Evolutionary conservation across 1,284 basidiomycete species (phyloP), one percentile per base, ranked within the genome.

Genomic region (Ustilago vetiveriae): DNA sequence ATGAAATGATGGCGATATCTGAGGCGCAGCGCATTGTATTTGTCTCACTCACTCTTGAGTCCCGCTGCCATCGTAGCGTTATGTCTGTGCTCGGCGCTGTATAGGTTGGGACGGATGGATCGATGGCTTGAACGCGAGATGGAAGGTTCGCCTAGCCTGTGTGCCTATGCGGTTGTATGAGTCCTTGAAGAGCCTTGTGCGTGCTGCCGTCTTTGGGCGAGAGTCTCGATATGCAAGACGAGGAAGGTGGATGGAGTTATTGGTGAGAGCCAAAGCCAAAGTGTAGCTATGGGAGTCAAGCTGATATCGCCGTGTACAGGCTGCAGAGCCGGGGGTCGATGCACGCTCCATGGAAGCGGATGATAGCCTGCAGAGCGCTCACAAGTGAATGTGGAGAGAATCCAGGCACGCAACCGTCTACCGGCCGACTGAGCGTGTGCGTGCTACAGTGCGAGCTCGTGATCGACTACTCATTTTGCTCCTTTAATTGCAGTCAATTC

Each of bases 11-110:
- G n/a, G n/a, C n/a, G n/a, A n/a, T n/a, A n/a, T n/a, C n/a, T n/a
- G n/a, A n/a, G n/a, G n/a, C n/a, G n/a, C n/a, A n/a, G n/a, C n/a
- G 11, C 14, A 19, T 9, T 21, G 44, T 24, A 37, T 7, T 3
- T 27, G 8, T n/a, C 32, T 14, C n/a, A 58, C 73, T 73, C 37
- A 75, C 73, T 75, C 52, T 71, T 73, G 43, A 75, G 65, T 38
- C 70, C 73, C 9, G 73, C 73, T 17, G 73, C 71, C 73, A 75
- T 75, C 46, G 32, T 72, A 55, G 27, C 41, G 17, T 10, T 6
- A 9, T 50, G 21, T 32, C 35, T 45, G 32, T 23, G 37, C 26
- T 40, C 42, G 27, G 38, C 32, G 22, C 27, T 21, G 3, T n/a
- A 22, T 27, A 24, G 36, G 13, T 27, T 30, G 49, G 23, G 37